These are phyloP conservation scores for Bolboschoenus planiculmis DNA, from an alignment of 176 grass and related monocot genomes.

Conservation along the genomic window DNA sequence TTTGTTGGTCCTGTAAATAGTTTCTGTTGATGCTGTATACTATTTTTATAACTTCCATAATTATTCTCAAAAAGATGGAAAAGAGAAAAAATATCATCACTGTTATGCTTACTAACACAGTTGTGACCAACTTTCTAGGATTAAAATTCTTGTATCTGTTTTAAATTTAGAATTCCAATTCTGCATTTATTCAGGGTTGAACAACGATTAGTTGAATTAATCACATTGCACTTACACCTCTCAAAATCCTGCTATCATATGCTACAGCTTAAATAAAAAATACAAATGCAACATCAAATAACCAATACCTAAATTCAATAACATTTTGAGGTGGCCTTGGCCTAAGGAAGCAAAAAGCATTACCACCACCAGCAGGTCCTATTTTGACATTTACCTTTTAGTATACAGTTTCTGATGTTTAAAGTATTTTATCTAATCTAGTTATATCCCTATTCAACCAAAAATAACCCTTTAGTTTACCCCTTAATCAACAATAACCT, in stretches of 20 bases:
- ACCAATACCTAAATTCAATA: neutral
- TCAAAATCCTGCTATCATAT: neutral
- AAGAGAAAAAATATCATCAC: neutral
- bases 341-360: neutral
- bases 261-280: neutral
- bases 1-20: too few species aligned
- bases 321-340: neutral
- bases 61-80: too few species aligned
- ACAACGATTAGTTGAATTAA: neutral
- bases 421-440: neutral
- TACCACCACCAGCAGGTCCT: too few species aligned
- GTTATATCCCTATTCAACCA: neutral
- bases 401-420: neutral
- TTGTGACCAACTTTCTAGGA: neutral
- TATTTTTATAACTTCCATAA: too few species aligned
- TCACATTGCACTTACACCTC: neutral
- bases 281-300: neutral
- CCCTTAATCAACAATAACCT: neutral
- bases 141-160: neutral
- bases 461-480: neutral
- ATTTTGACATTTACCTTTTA: neutral
- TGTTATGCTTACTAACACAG: neutral
- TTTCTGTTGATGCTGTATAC: too few species aligned
- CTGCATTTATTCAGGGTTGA: neutral
- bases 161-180: neutral